Evolutionary conservation across 73 alveolate species (phyloP), one percentile per base, ranked within the genome.

Genomic region (Tetrahymena borealis): DNA sequence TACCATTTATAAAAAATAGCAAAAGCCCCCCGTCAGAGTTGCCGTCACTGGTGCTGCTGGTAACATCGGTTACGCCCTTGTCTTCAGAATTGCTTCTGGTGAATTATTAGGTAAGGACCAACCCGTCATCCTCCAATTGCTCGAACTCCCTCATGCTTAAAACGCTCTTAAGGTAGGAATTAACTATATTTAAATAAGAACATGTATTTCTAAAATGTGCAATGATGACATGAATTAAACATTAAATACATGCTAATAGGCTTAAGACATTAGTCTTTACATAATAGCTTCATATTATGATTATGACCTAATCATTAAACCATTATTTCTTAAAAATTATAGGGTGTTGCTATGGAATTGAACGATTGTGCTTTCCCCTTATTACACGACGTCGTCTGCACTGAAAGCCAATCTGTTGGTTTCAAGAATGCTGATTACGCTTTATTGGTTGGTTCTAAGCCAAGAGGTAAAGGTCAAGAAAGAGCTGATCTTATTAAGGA

Each of bases 381-480:
- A 35, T 96, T 99, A 38, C 90, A 96, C 42, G 98, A 97, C 78
- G 96, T 99, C 90, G 97, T 97, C 43, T 94, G 96, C 79, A 98
- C 99, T 90, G 97, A 97, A 24, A 95, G 96, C 93, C 94, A 95
- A 91, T 92, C 97, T 40, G 98, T 95, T 91, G 99, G 99, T 31
- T 98, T 98, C 97, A 97, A 97, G 96, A 98, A 96, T 92, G 98
- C 96, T 91, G 99, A 99, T 95, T 95, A 98, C 94, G 97, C 98
- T 79, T 97, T 98, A 95, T 95, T 99, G 90, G 98, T 98, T 43
- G 99, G 99, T 39, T 98, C 99, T 39, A 98, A 97, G 95, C 99
- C 99, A 39, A 94, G 99, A 94, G 99, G 98, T 42, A 99, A 99
- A 39, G 99, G 99, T 39, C 98, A 98, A 99, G 99, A 98, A 95